Evolutionary conservation across 2,329 filamentous ascomycete species (phyloP).

Genomic region (Rosellinia necatrix): DNA sequence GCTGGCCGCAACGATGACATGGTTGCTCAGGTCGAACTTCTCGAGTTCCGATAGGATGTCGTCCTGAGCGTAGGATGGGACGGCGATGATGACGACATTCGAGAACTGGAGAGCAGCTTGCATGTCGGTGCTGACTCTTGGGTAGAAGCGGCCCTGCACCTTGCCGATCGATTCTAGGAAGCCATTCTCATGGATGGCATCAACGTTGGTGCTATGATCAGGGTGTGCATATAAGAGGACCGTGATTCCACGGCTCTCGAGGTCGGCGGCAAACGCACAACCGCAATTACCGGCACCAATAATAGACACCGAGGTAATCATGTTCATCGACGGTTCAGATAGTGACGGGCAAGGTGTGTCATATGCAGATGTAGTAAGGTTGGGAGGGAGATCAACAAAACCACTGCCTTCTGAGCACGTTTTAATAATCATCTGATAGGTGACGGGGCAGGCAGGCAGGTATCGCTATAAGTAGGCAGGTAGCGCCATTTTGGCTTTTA

Average conservation of each 20-base stretch:
- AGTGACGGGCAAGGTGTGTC: background rate
- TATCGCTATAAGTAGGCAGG: no score
- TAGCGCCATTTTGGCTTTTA: no score
- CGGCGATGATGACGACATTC: conserved; percentile 18
- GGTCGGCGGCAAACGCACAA: conserved; percentile 26
- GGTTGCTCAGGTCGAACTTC: conserved; percentile 13
- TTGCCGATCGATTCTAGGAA: conserved; percentile 17
- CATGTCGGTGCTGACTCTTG: conserved; percentile 20
- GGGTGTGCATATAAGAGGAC: conserved; percentile 27
- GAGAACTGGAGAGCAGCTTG: conserved; percentile 21
- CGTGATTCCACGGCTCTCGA: conserved; percentile 23
- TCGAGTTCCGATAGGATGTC: conserved; percentile 22
- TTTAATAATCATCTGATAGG: no score
- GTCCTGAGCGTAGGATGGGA: conserved; percentile 23
- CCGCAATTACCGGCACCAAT: conserved; percentile 22
- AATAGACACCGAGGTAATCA: conserved; percentile 23
- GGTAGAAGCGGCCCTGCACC: conserved; percentile 20
- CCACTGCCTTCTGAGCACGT: background rate
- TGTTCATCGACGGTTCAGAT: background rate
- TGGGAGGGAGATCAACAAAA: background rate
- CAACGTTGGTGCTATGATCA: conserved; percentile 20
- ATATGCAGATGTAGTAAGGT: background rate
- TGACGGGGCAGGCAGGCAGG: no score
- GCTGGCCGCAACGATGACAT: conserved; percentile 20
- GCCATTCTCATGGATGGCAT: conserved; percentile 12